Percentiles rank a stretch among this genome's conserved stretches.
These are phyloP conservation scores for Linderniella brevidens DNA, from an alignment of 257 asterid species.

Conservation along the genomic window DNA sequence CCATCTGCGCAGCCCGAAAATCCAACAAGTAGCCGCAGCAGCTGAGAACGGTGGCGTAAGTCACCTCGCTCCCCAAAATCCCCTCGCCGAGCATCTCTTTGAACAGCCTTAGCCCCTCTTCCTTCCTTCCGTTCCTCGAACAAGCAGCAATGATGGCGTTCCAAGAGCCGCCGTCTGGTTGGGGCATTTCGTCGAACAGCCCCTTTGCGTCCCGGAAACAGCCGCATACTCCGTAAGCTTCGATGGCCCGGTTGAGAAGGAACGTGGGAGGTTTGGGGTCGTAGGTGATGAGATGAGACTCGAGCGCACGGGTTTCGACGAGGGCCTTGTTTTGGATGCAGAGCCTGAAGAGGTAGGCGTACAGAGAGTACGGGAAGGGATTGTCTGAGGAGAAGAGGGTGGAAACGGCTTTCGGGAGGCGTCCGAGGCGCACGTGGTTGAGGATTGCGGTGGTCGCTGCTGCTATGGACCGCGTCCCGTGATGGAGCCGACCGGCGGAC, in stretches of 20 bases:
- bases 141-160: slow-evolving; percentile 56
- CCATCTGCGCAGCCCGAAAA: slow-evolving; percentile 41
- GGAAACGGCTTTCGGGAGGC: slow-evolving; percentile 47
- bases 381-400: slow-evolving; percentile 36
- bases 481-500: too few species aligned
- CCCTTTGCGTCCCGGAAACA: slow-evolving; percentile 43
- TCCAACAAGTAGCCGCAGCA: slow-evolving; percentile 34
- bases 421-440: slow-evolving; percentile 37
- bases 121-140: slow-evolving; percentile 28
- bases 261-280: slow-evolving; percentile 50
- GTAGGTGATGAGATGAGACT: slow-evolving; percentile 41
- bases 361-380: slow-evolving; percentile 32
- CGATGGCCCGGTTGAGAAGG: slow-evolving; percentile 67
- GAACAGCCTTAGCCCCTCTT: slow-evolving; percentile 30
- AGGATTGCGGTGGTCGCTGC: slow-evolving; percentile 22
- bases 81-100: slow-evolving; percentile 39
- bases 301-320: slow-evolving; percentile 57
- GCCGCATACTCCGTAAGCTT: slow-evolving; percentile 43
- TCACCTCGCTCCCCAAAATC: slow-evolving; percentile 46
- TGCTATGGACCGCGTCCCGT: too few species aligned
- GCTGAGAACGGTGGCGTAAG: slow-evolving; percentile 55
- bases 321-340: slow-evolving; percentile 39
- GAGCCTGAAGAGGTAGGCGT: slow-evolving; percentile 43
- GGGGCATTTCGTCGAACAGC: slow-evolving; percentile 75
- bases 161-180: slow-evolving; percentile 80